Evolutionary conservation across 83 land plant species (phyloP).

Genomic region (Isoetes engelmannii): DNA sequence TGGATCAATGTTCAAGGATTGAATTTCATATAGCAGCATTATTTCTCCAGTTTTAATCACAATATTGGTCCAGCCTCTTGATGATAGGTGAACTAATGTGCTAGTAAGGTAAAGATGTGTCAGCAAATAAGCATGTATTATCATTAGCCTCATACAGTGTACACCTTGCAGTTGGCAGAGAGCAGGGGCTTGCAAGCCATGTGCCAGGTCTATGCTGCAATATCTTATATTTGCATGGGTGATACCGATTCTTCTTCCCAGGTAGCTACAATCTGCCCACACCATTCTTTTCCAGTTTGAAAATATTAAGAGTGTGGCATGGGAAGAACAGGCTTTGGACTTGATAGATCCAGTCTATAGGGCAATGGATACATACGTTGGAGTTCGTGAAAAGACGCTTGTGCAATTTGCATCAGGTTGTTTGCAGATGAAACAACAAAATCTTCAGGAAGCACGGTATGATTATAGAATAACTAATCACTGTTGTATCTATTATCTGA

Average conservation of each 20-base stretch:
- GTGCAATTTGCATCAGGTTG: constrained; percentile 79
- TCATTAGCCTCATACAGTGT: not conserved
- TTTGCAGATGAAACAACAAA: constrained; percentile 82
- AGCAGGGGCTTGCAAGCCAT: constrained; percentile 75
- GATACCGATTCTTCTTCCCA: constrained; percentile 27
- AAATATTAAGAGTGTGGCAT: not conserved
- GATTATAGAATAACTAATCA: not conserved
- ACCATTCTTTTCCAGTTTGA: constrained; percentile 59
- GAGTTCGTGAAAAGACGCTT: constrained; percentile 87
- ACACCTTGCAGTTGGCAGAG: constrained; percentile 51
- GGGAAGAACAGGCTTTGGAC: constrained; percentile 38
- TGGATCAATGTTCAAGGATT: no score
- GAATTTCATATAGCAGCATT: no score
- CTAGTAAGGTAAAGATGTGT: no score
- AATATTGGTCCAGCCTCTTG: no score
- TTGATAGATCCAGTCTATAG: constrained; percentile 71
- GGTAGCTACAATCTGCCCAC: constrained; percentile 34
- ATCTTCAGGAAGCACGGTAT: constrained; percentile 94
- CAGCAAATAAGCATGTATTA: not conserved
- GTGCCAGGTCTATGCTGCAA: constrained; percentile 91
- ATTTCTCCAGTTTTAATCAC: no score
- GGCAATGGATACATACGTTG: constrained; percentile 74
- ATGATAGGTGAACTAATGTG: no score
- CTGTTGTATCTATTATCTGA: not conserved
- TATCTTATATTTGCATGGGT: constrained; percentile 89